Evolutionary conservation across 148 eudicot species (phyloP), one percentile per base, ranked within the genome.

Genomic region (Drosera capensis): DNA sequence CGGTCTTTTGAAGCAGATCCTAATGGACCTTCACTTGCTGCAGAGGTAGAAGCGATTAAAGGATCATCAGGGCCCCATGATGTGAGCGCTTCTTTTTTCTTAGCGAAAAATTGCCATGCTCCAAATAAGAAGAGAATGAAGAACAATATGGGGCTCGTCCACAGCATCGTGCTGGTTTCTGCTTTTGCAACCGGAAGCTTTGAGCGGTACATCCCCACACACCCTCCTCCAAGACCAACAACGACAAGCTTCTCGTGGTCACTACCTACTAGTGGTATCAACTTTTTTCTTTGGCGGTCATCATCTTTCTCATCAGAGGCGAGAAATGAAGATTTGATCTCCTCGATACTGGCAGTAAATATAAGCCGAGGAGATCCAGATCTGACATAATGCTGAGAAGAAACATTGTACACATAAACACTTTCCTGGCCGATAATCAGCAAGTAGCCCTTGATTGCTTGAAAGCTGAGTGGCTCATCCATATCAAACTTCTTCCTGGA

Each of bases 51-150:
- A 45, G 35, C n/a, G n/a, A n/a, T 64, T 31, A 90, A 76, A 2
- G 94, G 88, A 45, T 92, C 99, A 58, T 92, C 99, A 0, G 94
- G 85, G 15, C 88, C 95, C 99, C 99, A 85, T 0, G 94, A 75
- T 46, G 73, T 85, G 53, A 85, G 80, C 0, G 78, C 82, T 52
- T 81, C 99, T 69, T 85, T 92, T 53, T 92, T 92, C 51, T 81
- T 81, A 22, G 88, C 85, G 51, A 92, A 92, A 56, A 85, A 92
- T 25, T 85, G 88, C 84, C 85, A 92, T 2, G 94, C 95, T 48
- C 78, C 99, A 49, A 92, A 81, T 26, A 92, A 66, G 65, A 92
- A 92, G 26, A 92, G 67, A 35, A 92, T 64, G 59, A 92, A 92
- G 46, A 92, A 63, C 42, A 92, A 23, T 19, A 81, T 71, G 0